Evolutionary conservation across 345 rosid species (phyloP).

Genomic region (Eucalyptus victrix): DNA sequence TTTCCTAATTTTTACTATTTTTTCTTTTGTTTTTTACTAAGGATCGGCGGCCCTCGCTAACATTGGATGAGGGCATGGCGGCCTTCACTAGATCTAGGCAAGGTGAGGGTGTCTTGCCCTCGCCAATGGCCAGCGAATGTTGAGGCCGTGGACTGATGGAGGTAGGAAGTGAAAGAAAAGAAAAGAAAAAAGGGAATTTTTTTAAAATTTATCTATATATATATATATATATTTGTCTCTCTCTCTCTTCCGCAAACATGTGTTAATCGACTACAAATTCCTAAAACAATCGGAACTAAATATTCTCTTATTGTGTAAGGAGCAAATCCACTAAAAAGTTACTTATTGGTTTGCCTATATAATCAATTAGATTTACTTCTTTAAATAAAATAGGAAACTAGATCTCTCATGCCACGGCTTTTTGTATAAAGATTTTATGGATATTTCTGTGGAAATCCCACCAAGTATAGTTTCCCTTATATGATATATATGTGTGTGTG

Average conservation of each 20-base stretch:
- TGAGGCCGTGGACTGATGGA: accelerated
- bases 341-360: background rate
- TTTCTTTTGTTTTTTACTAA: too few relatives aligned
- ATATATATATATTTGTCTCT: too few relatives aligned
- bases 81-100: too few relatives aligned
- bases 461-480: background rate
- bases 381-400: background rate
- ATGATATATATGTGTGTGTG: too few relatives aligned
- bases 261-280: background rate
- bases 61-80: too few relatives aligned
- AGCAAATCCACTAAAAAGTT: background rate
- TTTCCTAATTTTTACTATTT: too few relatives aligned
- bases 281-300: background rate
- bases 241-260: background rate
- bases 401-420: background rate
- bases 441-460: background rate
- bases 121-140: too few relatives aligned
- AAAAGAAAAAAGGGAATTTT: too few relatives aligned
- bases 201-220: too few relatives aligned
- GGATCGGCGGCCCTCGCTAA: accelerated
- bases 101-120: too few relatives aligned
- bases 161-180: accelerated
- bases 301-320: background rate
- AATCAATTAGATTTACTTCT: background rate
- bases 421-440: background rate